A percentile compares a stretch with the other conserved stretches of the same genome.
These are phyloP conservation scores for Phytophthora chlamydospora DNA, from an alignment of 352 stramenopile genomes.

Conservation along the genomic window DNA sequence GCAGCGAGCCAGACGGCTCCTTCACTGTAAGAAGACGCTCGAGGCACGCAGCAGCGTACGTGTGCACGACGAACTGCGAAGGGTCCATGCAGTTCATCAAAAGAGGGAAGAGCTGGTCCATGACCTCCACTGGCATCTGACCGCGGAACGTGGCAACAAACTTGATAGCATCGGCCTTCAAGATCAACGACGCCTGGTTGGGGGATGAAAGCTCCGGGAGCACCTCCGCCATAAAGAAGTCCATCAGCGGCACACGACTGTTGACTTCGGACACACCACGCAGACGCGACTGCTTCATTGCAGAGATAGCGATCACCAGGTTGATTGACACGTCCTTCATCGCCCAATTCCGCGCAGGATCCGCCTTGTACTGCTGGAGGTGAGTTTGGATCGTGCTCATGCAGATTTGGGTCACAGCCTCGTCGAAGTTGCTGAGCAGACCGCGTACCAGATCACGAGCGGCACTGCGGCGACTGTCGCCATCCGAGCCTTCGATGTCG, in stretches of 20 bases:
- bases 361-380: conserved; percentile 89
- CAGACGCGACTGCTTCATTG: conserved; percentile 92
- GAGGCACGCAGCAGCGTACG: conserved; percentile 96
- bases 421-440: conserved; percentile 95
- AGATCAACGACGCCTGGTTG: conserved; percentile 88
- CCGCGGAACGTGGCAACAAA: conserved; percentile 99
- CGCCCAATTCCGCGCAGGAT: conserved; percentile 91
- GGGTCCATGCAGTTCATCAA: conserved; percentile 90
- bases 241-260: conserved; percentile 94
- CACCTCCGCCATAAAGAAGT: conserved; percentile 96
- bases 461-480: conserved; percentile 95
- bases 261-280: conserved; percentile 97
- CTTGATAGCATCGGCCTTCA: conserved; percentile 98
- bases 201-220: conserved; percentile 92
- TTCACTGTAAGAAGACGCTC: conserved; percentile 97
- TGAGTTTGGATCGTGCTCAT: conserved; percentile 91
- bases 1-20: conserved; percentile 64
- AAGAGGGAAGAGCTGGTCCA: conserved; percentile 93
- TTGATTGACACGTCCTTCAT: conserved; percentile 97
- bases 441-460: conserved; percentile 95
- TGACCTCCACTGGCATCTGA: conserved; percentile 93
- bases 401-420: conserved; percentile 94
- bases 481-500: conserved; percentile 98
- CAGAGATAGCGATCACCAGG: conserved; percentile 96
- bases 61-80: conserved; percentile 96